A percentile compares a stretch with the other conserved stretches of the same genome.
Conservation (phyloP, 805 yeast species). For the Hanseniaspora valbyensis region DNA sequence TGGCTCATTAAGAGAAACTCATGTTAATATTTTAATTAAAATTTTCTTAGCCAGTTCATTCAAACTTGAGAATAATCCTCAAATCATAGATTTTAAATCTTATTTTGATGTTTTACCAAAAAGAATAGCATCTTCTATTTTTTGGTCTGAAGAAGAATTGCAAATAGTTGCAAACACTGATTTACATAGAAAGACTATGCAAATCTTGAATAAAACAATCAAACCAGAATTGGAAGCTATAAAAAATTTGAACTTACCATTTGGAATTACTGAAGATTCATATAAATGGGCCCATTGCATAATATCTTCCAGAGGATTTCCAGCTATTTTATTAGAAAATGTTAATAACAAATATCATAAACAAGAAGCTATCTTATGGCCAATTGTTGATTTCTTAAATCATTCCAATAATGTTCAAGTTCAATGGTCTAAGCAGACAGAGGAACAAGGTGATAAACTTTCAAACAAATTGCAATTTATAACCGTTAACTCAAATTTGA, state of each 20-base stretch:
- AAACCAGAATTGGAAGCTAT: slow-evolving; percentile 18
- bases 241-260: slow-evolving; percentile 21
- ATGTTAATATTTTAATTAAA: slow-evolving; percentile 28
- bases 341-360: slow-evolving; percentile 28
- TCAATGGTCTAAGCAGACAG: slow-evolving; percentile 43
- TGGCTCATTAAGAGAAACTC: slow-evolving; percentile 14
- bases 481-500: slow-evolving; percentile 22
- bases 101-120: slow-evolving; percentile 43
- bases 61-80: slow-evolving; percentile 22
- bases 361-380: slow-evolving; percentile 59
- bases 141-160: slow-evolving; percentile 49
- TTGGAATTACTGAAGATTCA: slow-evolving; percentile 41
- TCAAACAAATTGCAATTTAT: slow-evolving; percentile 34
- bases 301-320: slow-evolving; percentile 71
- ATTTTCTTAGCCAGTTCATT: slow-evolving; percentile 36
- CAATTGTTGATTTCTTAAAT: slow-evolving; percentile 68
- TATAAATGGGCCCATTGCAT: slow-evolving; percentile 69
- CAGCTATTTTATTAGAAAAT: slow-evolving; percentile 45
- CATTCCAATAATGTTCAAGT: slow-evolving; percentile 55
- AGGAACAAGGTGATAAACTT: slow-evolving; percentile 8
- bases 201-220: slow-evolving; percentile 36
- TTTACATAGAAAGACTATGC: slow-evolving; percentile 43
- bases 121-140: slow-evolving; percentile 49
- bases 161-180: slow-evolving; percentile 56
- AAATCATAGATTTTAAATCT: slow-evolving; percentile 29